Base-by-base conservation (phyloP, 139 green algal genomes). In the Helicosporidium sp. region DNA sequence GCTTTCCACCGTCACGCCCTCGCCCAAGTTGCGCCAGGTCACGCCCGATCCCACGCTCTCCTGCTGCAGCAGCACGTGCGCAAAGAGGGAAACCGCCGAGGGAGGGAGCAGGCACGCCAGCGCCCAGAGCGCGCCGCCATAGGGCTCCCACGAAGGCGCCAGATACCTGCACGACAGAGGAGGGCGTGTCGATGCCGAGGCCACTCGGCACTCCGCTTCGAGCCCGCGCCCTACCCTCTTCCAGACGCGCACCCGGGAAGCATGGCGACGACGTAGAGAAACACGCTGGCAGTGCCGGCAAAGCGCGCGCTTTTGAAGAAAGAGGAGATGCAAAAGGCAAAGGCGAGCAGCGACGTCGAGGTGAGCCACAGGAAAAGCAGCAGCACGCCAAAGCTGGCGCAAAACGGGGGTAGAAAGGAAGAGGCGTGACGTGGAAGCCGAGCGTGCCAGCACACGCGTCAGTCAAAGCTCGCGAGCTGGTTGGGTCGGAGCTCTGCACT, bases 251-350 rank as follows among this genome's bases (percentile, higher is more conserved):
- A 84, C 51, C 73, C 78, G 3, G 78, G 78, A 4, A 83, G 42
- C 66, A 83, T 78, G 12, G 77, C 70, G 2, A 81, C 42, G 0
- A 67, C 62, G 40, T 84, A 87, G 22, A 79, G 41, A 26, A 87
- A 43, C 45, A 72, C 69, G 2, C 51, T 58, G 2, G 62, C 65
- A 15, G 65, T 74, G 22, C 71, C 73, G 4, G 77, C 77, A 13
- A 85, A 60, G 1, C 75, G 55, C 17, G 65, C 62, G 18, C 56
- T 71, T 33, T 44, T 60, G 57, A 85, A 85, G 1, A 87, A 51
- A 1, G 69, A 76, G 26, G 57, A 68, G 10, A 83, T 37, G 53
- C 65, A 75, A 63, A 82, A 87, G 27, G 56, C 62, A 37, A 70
- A 82, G 22, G 60, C 48, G 17, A 81, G 60, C 28, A 87, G 77